Base-by-base conservation (phyloP, 2,329 filamentous ascomycete species). In the Trichophaea hybrida region DNA sequence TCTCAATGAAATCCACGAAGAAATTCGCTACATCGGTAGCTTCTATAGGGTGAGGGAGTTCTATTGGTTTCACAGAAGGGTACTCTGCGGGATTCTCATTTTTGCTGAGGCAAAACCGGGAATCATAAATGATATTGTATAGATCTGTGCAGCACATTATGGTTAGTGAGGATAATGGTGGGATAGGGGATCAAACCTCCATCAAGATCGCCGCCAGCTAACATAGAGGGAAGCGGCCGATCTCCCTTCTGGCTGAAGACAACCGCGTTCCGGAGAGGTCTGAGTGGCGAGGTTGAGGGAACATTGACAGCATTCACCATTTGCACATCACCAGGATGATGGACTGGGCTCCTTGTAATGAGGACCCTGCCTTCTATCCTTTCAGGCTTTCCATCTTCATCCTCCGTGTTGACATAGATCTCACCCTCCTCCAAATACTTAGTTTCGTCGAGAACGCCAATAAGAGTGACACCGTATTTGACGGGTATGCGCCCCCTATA, bases 391-490 rank as follows among this genome's bases (percentile, higher is more conserved):
- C 68, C 67, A 15, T 72, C 67, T 12, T 72, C 67, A 51, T 61
- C 74, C 50, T 81, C 75, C 40, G 78, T 80, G 0, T 79, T 78
- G 57, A 86, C 78, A 66, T 82, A 90, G 0, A 91, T 78, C 63
- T 94, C 75, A 0, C 79, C 78, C 68, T 87, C 82, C 7, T 77
- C 64, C 0, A 94, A 74, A 38, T 77, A 79, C 0, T 79, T 80
- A 0, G 85, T 88, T 70, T 94, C 88, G 63, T 94, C 88, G 80
- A 93, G 86, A 55, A 94, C 77, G 0, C 88, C 88, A 66, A 88
- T 89, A 0, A 94, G 75, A 0, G 86, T 89, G n/a, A 83, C 78
- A 0, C 86, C 88, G 13, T 83, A 70, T 0, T 78, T 71, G 0
- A 94, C 78, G 0, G 80, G 83, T 37, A 94, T 93, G 1, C 86